Evolutionary conservation across 1,139 yeast genomes (phyloP).

Genomic region (Suhomyces choctaworum): DNA sequence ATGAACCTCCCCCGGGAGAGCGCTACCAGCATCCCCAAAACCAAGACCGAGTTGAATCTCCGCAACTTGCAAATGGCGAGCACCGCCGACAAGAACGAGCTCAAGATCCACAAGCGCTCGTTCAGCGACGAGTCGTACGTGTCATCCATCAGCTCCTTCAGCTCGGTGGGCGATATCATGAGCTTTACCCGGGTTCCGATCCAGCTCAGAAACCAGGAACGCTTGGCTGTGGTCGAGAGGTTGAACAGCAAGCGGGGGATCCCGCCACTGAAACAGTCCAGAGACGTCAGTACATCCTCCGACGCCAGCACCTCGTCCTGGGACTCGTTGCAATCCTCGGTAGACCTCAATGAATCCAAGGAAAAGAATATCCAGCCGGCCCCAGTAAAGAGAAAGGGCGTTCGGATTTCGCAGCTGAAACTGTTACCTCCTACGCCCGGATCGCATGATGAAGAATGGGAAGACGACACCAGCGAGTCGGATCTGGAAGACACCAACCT

Average conservation of each 20-base stretch:
- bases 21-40: constrained; percentile 1
- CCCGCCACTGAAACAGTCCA: not conserved
- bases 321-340: constrained; percentile 39
- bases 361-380: not conserved
- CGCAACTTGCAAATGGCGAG: constrained; percentile 5
- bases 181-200: constrained; percentile 16
- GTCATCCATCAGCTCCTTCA: constrained; percentile 41
- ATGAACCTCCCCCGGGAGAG: constrained; percentile 2
- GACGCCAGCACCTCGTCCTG: constrained; percentile 25
- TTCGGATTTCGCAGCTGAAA: constrained; percentile 5
- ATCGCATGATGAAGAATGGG: constrained; percentile 7
- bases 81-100: constrained; percentile 1
- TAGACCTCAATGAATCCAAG: constrained; percentile 26
- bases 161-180: constrained; percentile 37
- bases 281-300: constrained; percentile 9
- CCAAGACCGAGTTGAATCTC: constrained; percentile 3
- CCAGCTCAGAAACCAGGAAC: constrained; percentile 6
- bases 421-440: constrained; percentile 6
- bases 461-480: constrained; percentile 3
- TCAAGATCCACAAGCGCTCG: constrained; percentile 29
- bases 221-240: constrained; percentile 4
- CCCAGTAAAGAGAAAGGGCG: not conserved
- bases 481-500: not conserved
- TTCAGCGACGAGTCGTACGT: constrained; percentile 43
- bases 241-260: constrained; percentile 3